phyloP scores from a whole-genome alignment of 2,329 filamentous ascomycete species.

The Thielaviopsis euricoi region DNA sequence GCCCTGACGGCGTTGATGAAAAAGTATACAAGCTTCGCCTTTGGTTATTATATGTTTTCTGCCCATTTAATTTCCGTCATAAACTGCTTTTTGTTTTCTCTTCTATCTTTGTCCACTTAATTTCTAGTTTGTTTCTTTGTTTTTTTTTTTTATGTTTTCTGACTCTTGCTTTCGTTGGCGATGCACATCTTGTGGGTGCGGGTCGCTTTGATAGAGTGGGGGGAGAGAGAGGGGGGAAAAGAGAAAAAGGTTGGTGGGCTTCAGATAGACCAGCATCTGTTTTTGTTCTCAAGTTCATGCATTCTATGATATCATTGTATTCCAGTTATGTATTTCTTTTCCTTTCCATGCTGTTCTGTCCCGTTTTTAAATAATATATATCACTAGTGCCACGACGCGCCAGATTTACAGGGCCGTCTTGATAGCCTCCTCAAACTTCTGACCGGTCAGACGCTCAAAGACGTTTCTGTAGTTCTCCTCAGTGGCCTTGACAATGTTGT shows the following conservation, averaged over 20 bases:
- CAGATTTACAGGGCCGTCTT: neutral
- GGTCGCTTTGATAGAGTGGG: neutral
- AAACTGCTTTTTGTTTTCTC: neutral
- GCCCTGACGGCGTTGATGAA: neutral
- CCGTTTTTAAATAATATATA: neutral
- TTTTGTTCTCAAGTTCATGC: neutral
- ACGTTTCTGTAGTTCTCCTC: constrained; percentile 60
- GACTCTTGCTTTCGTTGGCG: neutral
- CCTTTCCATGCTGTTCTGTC: neutral
- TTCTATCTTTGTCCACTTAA: neutral
- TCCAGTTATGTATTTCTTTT: neutral
- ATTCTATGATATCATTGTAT: neutral
- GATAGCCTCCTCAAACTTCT: constrained; percentile 22
- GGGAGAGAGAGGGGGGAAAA: neutral
- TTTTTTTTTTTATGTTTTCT: neutral
- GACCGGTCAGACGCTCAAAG: constrained; percentile 47
- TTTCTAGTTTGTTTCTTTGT: neutral
- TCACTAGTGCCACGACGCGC: neutral
- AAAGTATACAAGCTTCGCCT: neutral
- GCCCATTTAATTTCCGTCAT: neutral
- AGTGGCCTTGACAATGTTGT: constrained; percentile 53
- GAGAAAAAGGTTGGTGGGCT: neutral
- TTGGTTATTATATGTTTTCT: neutral
- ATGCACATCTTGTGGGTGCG: neutral
- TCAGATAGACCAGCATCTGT: neutral